Base-by-base conservation (phyloP, 768 basidiomycete species). In the Lactarius quietus region DNA sequence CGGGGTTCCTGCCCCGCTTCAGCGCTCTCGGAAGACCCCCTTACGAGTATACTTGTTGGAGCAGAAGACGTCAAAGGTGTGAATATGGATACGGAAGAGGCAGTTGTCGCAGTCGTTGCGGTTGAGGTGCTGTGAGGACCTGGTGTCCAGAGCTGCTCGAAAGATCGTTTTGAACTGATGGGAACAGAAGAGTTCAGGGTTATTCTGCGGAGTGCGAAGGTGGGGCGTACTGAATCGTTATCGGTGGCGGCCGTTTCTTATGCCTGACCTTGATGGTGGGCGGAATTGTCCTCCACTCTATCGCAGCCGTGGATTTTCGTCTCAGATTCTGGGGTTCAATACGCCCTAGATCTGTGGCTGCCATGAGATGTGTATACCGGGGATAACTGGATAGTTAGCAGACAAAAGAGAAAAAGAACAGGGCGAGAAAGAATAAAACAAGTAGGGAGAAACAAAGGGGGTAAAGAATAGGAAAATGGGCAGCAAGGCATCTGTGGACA, bases 241-340 rank as follows among this genome's bases (percentile, higher is more conserved):
- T 61, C 0, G 68, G 68, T 1, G 68, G 65, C 10, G 68, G 68
- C 33, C 68, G 68, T 59, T 68, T 68, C 61, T 68, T 68, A 68
- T 68, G 65, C 39, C 68, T 62, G 53, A 67, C 65, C 57, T 68
- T 68, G 57, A 68, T 68, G 10, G 68, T 68, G 14, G 68, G 68
- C n/a, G 68, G 68, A 9, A 68, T 68, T 20, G 68, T 68, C 51
- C 68, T 67, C 68, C 68, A 68, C 61, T 68, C 68, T 54, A 65
- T 67, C 28, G 68, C 68, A n/a, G 68, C 68, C 15, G 65, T 38
- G 14, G 61, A 52, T 48, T 60, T 68, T 15, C 67, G 64, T 14
- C 64, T 57, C 23, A 61, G 6, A 17, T 65, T 66, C 53, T 41
- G 59, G 31, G 64, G 65, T 39, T 54, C 59, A 31, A 66, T 20